These are phyloP conservation scores for Prinsepia uniflora DNA, from an alignment of 306 rosid genomes.

Conservation along the genomic window DNA sequence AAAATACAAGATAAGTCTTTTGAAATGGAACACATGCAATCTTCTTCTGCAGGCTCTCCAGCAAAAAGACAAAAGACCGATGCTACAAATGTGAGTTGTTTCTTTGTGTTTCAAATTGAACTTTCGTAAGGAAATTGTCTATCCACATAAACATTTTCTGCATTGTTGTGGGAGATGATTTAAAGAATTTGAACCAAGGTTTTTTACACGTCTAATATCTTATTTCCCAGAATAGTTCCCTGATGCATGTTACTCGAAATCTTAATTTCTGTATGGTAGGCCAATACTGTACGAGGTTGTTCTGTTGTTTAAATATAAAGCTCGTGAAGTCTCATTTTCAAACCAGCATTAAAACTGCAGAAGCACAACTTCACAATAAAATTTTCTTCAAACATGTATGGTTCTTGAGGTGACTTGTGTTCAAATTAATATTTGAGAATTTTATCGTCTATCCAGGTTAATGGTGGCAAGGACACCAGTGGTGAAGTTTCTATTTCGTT, in stretches of 20 bases:
- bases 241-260: not conserved
- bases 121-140: not conserved
- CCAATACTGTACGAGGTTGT: too few relatives aligned
- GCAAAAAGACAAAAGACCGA: slow-evolving; percentile 62
- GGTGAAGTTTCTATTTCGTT: slow-evolving; percentile 26
- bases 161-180: too few relatives aligned
- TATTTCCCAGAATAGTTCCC: not conserved
- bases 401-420: slow-evolving; percentile 6
- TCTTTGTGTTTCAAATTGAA: slow-evolving; percentile 6
- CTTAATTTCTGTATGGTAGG: not conserved
- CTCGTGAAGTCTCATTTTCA: slow-evolving; percentile 2
- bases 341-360: not conserved
- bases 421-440: slow-evolving; percentile 6
- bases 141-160: too few relatives aligned
- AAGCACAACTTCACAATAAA: not conserved
- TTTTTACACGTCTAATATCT: not conserved
- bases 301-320: not conserved
- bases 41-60: slow-evolving; percentile 37
- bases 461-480: slow-evolving; percentile 37
- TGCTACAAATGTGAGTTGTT: slow-evolving; percentile 42
- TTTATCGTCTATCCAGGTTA: slow-evolving; percentile 44
- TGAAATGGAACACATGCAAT: slow-evolving; percentile 32
- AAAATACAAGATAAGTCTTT: slow-evolving; percentile 32
- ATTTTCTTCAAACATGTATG: not conserved
- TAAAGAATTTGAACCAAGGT: too few relatives aligned